Conservation (phyloP, 352 stramenopile genomes). For the Globisporangium abappressorium region DNA sequence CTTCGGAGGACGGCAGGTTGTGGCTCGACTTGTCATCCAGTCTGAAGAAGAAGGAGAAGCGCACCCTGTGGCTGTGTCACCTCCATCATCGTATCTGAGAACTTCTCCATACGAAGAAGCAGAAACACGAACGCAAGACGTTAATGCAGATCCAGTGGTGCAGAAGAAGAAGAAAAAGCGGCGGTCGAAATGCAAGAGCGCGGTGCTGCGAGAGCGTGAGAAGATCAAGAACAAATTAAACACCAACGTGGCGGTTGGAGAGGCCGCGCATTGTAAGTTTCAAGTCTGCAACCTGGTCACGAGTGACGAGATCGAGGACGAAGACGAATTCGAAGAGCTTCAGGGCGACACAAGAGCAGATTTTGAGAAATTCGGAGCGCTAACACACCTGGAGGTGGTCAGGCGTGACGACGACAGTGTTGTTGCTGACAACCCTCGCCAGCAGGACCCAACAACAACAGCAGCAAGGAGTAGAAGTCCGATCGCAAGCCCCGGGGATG, state of each 20-base stretch:
- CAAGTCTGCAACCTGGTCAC: conserved; percentile 34
- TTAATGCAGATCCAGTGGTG: background rate
- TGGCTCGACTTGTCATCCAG: conserved; percentile 4
- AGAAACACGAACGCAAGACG: background rate
- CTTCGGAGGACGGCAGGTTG: conserved; percentile 37
- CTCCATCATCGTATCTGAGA: background rate
- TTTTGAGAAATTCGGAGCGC: conserved; percentile 26
- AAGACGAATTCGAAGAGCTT: conserved; percentile 50
- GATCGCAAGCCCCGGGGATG: background rate
- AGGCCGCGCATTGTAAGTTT: conserved; percentile 9
- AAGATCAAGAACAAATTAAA: background rate
- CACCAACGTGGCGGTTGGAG: too few relatives aligned
- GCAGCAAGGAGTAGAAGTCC: too few relatives aligned
- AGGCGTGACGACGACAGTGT: background rate
- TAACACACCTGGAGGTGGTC: conserved; percentile 23
- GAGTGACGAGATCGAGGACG: conserved; percentile 43
- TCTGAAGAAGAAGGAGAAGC: conserved; percentile 20
- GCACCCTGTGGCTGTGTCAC: background rate
- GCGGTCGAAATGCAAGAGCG: conserved; percentile 33
- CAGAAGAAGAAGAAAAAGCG: conserved; percentile 25
- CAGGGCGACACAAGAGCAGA: conserved; percentile 31
- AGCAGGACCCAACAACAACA: background rate
- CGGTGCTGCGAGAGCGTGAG: conserved; percentile 13
- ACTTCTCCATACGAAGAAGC: background rate
- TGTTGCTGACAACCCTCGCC: background rate